Conservation (phyloP, 495 filamentous ascomycete genomes). For the Aspergillus nanangensis region DNA sequence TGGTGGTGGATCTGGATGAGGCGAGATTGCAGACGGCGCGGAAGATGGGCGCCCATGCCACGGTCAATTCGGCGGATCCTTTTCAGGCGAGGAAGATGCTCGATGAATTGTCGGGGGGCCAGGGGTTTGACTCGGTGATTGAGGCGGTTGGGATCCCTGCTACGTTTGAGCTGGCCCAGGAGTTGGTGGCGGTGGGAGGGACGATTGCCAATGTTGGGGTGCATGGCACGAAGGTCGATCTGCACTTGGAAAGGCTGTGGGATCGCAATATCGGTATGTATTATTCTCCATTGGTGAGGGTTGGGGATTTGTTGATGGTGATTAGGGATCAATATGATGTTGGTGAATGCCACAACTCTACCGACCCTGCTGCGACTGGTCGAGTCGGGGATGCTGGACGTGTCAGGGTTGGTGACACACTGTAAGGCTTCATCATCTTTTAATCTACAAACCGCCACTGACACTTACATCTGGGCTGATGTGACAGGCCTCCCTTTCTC, state of each 20-base stretch:
- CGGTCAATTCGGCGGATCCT: slow-evolving; percentile 15
- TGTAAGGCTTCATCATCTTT: slow-evolving; percentile 12
- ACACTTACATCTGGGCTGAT: no score
- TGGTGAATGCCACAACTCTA: slow-evolving; percentile 35
- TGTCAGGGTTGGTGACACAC: slow-evolving; percentile 35
- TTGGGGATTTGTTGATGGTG: slow-evolving; percentile 3
- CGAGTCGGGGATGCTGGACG: slow-evolving; percentile 27
- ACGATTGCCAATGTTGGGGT: slow-evolving; percentile 49
- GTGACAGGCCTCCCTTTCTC: background rate
- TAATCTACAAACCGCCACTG: background rate
- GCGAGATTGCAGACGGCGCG: slow-evolving; percentile 36
- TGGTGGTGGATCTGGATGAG: slow-evolving; percentile 37
- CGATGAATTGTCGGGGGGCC: slow-evolving; percentile 29
- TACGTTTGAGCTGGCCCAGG: slow-evolving; percentile 38
- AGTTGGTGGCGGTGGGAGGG: slow-evolving; percentile 43
- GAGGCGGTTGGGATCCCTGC: slow-evolving; percentile 44
- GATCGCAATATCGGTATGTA: slow-evolving; percentile 34
- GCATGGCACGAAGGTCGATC: slow-evolving; percentile 32
- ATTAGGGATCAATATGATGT: slow-evolving; percentile 31
- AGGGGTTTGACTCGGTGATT: slow-evolving; percentile 47
- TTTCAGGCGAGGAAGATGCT: slow-evolving; percentile 23
- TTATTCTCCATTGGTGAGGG: background rate
- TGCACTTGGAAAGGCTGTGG: slow-evolving; percentile 36
- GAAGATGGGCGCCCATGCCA: slow-evolving; percentile 37
- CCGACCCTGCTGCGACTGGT: slow-evolving; percentile 38